A percentile compares a stretch with the other conserved stretches of the same genome.
phyloP scores from a whole-genome alignment of 2,329 filamentous ascomycete species.

The Aureobasidium sp. region DNA sequence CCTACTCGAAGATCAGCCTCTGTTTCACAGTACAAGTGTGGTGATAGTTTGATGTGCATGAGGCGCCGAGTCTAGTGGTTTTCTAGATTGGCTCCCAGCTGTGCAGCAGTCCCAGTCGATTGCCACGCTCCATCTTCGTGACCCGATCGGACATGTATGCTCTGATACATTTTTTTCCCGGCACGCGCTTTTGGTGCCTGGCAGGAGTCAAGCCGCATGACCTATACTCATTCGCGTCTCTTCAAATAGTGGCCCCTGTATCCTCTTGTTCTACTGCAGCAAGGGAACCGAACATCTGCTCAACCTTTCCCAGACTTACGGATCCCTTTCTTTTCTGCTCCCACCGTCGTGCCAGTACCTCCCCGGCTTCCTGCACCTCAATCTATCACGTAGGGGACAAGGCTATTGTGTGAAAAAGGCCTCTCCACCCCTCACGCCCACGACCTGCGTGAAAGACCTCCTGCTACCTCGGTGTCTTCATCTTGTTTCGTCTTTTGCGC shows the following conservation, averaged over 20 bases:
- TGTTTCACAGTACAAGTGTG: constrained; percentile 16
- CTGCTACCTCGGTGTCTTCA: constrained; percentile 11
- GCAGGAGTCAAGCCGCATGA: constrained; percentile 21
- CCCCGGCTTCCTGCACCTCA: constrained; percentile 12
- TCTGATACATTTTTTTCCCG: constrained; percentile 28
- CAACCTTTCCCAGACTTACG: constrained; percentile 14
- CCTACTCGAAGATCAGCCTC: constrained; percentile 15
- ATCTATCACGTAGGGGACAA: constrained; percentile 14
- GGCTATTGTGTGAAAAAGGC: constrained; percentile 15
- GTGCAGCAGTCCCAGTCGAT: constrained; percentile 15
- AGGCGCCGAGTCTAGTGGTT: constrained; percentile 17
- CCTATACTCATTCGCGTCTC: constrained; percentile 7
- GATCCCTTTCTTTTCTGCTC: constrained; percentile 13
- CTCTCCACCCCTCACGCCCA: constrained; percentile 9
- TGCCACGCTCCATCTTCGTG: constrained; percentile 12
- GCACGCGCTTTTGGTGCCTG: constrained; percentile 33
- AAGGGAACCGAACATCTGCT: constrained; percentile 23
- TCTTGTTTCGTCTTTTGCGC: constrained; percentile 6
- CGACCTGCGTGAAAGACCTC: constrained; percentile 13
- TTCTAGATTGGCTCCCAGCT: constrained; percentile 14
- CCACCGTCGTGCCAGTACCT: constrained; percentile 12
- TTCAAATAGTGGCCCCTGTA: constrained; percentile 17
- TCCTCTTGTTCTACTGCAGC: constrained; percentile 28
- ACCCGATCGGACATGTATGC: constrained; percentile 16
- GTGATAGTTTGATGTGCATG: constrained; percentile 18